phyloP scores from a whole-genome alignment of 176 grass and related monocot genomes.

The Pontederia crassipes region DNA sequence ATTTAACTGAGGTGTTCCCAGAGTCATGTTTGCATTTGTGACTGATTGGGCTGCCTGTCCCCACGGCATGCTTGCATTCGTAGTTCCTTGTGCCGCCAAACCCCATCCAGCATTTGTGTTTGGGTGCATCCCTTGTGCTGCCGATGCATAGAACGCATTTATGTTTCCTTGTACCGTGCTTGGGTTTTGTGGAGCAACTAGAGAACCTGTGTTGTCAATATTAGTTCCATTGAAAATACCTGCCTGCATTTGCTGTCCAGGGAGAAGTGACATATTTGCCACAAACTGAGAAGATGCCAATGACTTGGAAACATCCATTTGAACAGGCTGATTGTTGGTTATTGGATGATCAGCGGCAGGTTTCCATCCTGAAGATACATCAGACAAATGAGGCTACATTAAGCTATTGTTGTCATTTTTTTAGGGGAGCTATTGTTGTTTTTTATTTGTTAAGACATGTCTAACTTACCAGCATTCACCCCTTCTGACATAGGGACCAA shows the following conservation, averaged over 20 bases:
- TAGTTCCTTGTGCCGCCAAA: background rate
- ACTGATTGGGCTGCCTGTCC: constrained; percentile 41
- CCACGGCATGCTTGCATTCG: constrained; percentile 45
- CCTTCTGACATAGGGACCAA: background rate
- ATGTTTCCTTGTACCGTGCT: constrained; percentile 37
- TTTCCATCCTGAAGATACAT: background rate
- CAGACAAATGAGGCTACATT: background rate
- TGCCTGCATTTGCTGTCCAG: constrained; percentile 22
- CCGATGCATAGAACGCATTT: constrained; percentile 8
- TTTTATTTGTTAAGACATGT: background rate
- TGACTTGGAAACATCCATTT: constrained; percentile 6
- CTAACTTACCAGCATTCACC: background rate
- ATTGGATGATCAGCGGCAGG: background rate
- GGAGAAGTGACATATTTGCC: constrained; percentile 23
- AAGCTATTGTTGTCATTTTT: background rate
- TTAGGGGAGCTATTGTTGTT: background rate
- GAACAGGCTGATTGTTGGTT: background rate
- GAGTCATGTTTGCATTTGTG: constrained; percentile 43
- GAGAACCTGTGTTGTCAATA: constrained; percentile 31
- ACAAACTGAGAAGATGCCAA: constrained; percentile 4
- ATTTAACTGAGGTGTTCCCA: constrained; percentile 50
- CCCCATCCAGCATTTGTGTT: constrained; percentile 20
- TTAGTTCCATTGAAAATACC: constrained; percentile 27
- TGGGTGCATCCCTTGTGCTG: background rate
- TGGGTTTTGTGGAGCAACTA: constrained; percentile 32